Percentiles rank a stretch among this genome's conserved stretches.
Evolutionary conservation across 352 stramenopile genomes (phyloP).

Genomic region (Pythium phragmiticola): DNA sequence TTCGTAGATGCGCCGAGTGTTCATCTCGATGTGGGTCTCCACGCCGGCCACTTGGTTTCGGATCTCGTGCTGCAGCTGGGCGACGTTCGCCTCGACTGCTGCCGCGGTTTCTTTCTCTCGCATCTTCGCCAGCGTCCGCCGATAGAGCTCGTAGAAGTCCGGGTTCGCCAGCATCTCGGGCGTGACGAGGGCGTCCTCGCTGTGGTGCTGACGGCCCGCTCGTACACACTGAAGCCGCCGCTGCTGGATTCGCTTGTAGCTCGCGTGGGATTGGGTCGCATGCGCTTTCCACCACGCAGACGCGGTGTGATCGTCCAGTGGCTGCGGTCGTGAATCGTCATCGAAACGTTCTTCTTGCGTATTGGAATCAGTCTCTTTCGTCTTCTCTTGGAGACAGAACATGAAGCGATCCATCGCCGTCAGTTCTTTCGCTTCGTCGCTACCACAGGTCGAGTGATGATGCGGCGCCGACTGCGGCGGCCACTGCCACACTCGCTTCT

Average conservation of each 20-base stretch:
- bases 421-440: neutral
- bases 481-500: constrained; percentile 52
- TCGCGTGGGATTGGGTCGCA: constrained; percentile 26
- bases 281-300: constrained; percentile 65
- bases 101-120: constrained; percentile 28
- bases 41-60: constrained; percentile 43
- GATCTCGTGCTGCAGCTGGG: constrained; percentile 33
- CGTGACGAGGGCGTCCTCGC: constrained; percentile 31
- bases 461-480: constrained; percentile 14
- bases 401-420: constrained; percentile 35
- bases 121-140: constrained; percentile 16
- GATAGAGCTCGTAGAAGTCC: constrained; percentile 40
- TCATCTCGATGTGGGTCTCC: constrained; percentile 52
- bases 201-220: constrained; percentile 2
- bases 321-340: neutral
- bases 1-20: constrained; percentile 51
- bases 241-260: constrained; percentile 14
- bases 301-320: constrained; percentile 35
- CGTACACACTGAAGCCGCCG: constrained; percentile 4
- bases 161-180: constrained; percentile 50
- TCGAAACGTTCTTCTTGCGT: constrained; percentile 7
- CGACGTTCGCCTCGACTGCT: constrained; percentile 19
- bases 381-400: constrained; percentile 33
- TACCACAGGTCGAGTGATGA: neutral
- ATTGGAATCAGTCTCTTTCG: constrained; percentile 5